These are phyloP conservation scores for Talaromyces sp. DNA, from an alignment of 2,329 filamentous ascomycete species.

Conservation along the genomic window DNA sequence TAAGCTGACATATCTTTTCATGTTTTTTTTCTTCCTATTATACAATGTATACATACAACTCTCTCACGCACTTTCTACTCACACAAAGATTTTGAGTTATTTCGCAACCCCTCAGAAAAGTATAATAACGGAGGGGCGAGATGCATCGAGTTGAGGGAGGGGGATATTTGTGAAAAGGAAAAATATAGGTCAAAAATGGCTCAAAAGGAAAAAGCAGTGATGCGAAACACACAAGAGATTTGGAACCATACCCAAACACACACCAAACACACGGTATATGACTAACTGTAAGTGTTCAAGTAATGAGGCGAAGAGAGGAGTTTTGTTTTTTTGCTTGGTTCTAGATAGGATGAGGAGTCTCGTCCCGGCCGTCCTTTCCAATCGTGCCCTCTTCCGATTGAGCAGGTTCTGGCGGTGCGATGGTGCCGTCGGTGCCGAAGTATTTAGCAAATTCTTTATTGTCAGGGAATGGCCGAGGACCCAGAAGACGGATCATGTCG, in stretches of 20 bases:
- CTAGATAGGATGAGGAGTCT: constrained; percentile 22
- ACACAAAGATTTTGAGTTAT: background rate
- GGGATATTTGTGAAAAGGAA: background rate
- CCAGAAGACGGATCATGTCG: constrained; percentile 84
- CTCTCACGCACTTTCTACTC: background rate
- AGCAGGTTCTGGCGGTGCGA: constrained; percentile 43
- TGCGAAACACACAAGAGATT: background rate
- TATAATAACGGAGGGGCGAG: background rate
- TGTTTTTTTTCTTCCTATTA: background rate
- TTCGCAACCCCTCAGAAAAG: background rate
- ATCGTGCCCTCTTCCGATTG: constrained; percentile 39
- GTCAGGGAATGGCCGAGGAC: constrained; percentile 77
- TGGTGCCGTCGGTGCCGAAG: constrained; percentile 57
- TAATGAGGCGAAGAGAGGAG: background rate
- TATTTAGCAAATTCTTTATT: constrained; percentile 89
- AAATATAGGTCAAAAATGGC: background rate
- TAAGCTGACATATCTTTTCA: background rate
- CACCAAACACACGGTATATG: background rate
- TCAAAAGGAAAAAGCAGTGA: background rate
- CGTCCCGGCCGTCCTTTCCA: constrained; percentile 30
- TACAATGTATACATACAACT: background rate
- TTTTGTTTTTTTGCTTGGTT: background rate
- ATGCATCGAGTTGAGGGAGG: background rate
- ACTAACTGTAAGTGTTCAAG: background rate
- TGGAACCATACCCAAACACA: background rate